Conservation (phyloP, 345 rosid genomes). For the Brassica nigra region DNA sequence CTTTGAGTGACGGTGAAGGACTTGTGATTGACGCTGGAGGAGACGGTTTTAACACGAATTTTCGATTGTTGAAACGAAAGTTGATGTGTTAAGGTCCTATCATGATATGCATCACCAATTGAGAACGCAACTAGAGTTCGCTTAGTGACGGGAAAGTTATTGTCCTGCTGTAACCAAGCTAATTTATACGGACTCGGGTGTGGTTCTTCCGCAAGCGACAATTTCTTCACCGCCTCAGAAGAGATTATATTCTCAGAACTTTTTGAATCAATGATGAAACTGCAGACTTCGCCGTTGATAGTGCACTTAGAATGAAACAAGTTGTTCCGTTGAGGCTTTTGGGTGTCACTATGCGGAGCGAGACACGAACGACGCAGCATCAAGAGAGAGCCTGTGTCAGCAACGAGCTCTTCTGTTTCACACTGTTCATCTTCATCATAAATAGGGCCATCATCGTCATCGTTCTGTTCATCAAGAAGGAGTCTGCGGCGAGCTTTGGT, state of each 20-base stretch:
- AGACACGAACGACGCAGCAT: neutral
- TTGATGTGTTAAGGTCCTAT: neutral
- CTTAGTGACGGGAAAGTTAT: neutral
- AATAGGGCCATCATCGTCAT: no score
- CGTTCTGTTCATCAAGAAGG: no score
- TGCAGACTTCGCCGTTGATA: neutral
- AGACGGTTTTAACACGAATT: no score
- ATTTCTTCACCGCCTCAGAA: neutral
- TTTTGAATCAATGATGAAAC: neutral
- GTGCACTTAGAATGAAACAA: neutral
- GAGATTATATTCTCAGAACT: neutral
- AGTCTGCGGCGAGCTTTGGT: no score
- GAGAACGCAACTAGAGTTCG: neutral
- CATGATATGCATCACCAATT: neutral
- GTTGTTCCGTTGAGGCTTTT: neutral
- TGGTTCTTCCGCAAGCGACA: neutral
- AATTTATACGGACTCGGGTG: neutral
- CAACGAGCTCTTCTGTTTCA: neutral
- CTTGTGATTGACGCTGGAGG: no score
- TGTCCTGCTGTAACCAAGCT: neutral
- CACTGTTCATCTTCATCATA: neutral
- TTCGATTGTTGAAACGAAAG: neutral
- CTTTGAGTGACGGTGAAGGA: no score
- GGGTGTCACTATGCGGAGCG: neutral
- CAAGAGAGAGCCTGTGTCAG: neutral